These are phyloP conservation scores for Myotisia sp. DNA, from an alignment of 2,329 filamentous ascomycete genomes.

Conservation along the genomic window DNA sequence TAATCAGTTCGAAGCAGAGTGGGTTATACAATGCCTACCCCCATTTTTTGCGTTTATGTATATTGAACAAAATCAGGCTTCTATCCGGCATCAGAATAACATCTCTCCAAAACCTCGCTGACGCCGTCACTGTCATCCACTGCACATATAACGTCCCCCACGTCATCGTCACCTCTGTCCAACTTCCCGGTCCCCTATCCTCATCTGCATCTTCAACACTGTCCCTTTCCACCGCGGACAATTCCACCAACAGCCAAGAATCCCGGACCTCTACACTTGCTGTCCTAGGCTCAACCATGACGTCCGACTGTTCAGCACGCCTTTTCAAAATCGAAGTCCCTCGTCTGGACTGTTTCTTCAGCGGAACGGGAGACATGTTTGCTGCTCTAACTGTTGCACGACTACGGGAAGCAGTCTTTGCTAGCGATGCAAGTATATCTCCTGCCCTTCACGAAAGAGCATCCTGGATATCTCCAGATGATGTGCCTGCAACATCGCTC, in stretches of 20 bases:
- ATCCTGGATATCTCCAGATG: constrained; percentile 66
- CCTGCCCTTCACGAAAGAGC: constrained; percentile 36
- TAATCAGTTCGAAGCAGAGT: constrained; percentile 97
- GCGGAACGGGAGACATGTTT: constrained; percentile 97
- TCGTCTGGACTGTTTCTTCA: constrained; percentile 83
- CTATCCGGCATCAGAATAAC: constrained; percentile 74
- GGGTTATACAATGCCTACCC: constrained; percentile 20
- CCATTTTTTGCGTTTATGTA: not conserved
- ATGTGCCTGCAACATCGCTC: constrained; percentile 52
- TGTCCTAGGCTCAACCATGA: constrained; percentile 62
- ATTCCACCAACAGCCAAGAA: constrained; percentile 24
- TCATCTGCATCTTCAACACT: constrained; percentile 27
- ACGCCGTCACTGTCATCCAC: constrained; percentile 67
- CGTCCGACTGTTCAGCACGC: constrained; percentile 51
- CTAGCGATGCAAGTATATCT: constrained; percentile 27
- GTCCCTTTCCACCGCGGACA: constrained; percentile 16
- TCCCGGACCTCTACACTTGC: constrained; percentile 38
- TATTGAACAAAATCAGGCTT: constrained; percentile 38
- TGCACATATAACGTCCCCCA: constrained; percentile 64
- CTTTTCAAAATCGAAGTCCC: constrained; percentile 81
- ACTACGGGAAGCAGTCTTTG: constrained; percentile 68
- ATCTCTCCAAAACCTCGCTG: constrained; percentile 55
- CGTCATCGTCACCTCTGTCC: constrained; percentile 82
- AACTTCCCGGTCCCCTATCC: constrained; percentile 42
- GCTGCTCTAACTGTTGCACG: constrained; percentile 78